These are phyloP conservation scores for Strigomonas galati DNA, from an alignment of 208 protist species.

Conservation along the genomic window DNA sequence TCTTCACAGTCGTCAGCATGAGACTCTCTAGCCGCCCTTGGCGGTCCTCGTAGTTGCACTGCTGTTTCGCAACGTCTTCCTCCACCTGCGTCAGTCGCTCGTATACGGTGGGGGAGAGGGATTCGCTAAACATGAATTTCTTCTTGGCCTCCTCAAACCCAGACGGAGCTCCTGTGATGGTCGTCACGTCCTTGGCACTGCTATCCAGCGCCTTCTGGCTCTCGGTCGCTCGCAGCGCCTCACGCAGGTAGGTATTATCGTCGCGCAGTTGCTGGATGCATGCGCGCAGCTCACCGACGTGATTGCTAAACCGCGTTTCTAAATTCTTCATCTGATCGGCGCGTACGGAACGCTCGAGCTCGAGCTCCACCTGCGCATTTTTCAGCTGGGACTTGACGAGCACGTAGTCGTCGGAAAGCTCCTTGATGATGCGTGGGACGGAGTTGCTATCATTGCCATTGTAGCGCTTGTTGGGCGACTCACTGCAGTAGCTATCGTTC, in stretches of 20 bases:
- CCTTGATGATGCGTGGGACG: conserved; percentile 11
- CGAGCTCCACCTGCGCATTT: conserved; percentile 53
- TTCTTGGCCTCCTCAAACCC: conserved; percentile 10
- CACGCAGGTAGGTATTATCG: conserved; percentile 56
- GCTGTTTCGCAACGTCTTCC: conserved; percentile 32
- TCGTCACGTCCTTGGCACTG: neutral
- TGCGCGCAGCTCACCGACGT: conserved; percentile 51
- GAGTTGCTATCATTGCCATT: conserved; percentile 14
- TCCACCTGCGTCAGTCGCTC: conserved; percentile 63
- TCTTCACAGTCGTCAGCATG: conserved; percentile 53
- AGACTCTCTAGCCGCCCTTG: conserved; percentile 28
- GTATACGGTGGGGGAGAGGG: conserved; percentile 6
- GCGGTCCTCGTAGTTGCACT: conserved; percentile 44
- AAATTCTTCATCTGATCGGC: conserved; percentile 53
- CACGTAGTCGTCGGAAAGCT: conserved; percentile 11
- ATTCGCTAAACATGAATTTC: neutral
- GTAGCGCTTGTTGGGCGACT: conserved; percentile 2
- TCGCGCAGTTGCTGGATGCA: conserved; percentile 50
- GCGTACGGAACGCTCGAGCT: conserved; percentile 70
- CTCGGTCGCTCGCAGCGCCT: conserved; percentile 53
- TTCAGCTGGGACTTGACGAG: conserved; percentile 50
- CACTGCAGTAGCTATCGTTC: no score
- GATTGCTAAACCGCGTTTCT: conserved; percentile 25
- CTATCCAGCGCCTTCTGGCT: conserved; percentile 23
- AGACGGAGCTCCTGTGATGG: neutral